phyloP scores from a whole-genome alignment of 2,329 filamentous ascomycete genomes.

The Dactylellina drechsleri region DNA sequence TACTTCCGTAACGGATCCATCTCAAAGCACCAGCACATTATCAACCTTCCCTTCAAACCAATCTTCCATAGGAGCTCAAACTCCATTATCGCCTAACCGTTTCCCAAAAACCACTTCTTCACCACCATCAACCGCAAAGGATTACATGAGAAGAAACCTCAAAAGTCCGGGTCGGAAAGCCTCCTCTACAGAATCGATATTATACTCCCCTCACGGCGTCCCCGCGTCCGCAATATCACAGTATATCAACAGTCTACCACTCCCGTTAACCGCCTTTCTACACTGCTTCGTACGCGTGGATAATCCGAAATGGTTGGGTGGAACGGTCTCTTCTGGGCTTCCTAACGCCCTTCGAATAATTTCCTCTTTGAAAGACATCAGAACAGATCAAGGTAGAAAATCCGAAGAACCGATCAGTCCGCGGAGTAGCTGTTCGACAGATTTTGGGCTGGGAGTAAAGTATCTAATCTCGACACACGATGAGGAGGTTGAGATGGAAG shows the following conservation, averaged over 20 bases:
- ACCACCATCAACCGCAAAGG: constrained; percentile 9
- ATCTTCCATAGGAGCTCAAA: constrained; percentile 15
- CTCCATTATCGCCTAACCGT: constrained; percentile 52
- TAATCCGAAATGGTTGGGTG: constrained; percentile 49
- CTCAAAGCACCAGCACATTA: constrained; percentile 52
- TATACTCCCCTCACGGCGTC: constrained; percentile 53
- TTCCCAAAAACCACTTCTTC: constrained; percentile 5
- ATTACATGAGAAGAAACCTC: constrained; percentile 28
- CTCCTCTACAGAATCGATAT: constrained; percentile 29
- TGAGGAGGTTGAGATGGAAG: constrained; percentile 48
- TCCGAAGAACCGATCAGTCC: constrained; percentile 39
- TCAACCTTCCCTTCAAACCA: constrained; percentile 33
- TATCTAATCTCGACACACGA: constrained; percentile 49
- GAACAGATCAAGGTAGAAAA: constrained; percentile 15
- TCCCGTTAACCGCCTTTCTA: constrained; percentile 47
- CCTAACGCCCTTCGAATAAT: constrained; percentile 42
- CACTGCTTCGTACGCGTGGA: constrained; percentile 51
- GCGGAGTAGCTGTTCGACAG: constrained; percentile 20
- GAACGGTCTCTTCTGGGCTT: constrained; percentile 33
- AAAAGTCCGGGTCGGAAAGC: constrained; percentile 40
- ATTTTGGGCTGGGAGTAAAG: constrained; percentile 33
- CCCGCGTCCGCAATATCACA: constrained; percentile 46
- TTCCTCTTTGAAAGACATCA: constrained; percentile 21
- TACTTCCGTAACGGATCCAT: constrained; percentile 10
- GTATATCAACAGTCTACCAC: constrained; percentile 32